Evolutionary conservation across 768 basidiomycete species (phyloP), one percentile per base, ranked within the genome.

Genomic region (Russula ochroleuca): DNA sequence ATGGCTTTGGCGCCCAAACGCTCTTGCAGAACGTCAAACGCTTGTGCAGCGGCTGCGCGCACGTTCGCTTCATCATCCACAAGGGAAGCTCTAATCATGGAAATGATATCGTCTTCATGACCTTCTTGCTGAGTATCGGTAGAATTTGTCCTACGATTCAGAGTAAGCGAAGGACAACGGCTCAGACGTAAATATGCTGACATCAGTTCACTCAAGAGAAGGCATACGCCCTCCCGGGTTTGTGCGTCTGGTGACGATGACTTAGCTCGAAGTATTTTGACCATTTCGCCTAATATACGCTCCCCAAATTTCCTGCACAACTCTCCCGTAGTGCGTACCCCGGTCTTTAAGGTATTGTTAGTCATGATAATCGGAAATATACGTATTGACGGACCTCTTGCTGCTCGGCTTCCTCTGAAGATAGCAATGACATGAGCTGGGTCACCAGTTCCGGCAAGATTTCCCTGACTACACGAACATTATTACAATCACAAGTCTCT

Each of bases 291-390:
- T 41, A 98, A 70, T 62, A 96, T 86, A 61, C 87, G 85, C 73
- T 98, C 97, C 17, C 97, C 96, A 69, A 95, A 95, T 75, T 98
- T 98, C 73, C 90, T 88, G 73, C 92, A 97, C 0, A 98, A 74
- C 72, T 99, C 96, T 13, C 84, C 83, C 8, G 91, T 83, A 2
- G 94, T 97, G 43, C 93, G 83, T 17, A 84, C 83, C n/a, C 93
- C 93, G 25, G 90, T 96, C 92, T 95, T 67, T 31, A 45, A 41
- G 45, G 33, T 13, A 51, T 7, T 43, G 52, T 47, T 47, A 64
- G 50, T 40, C 37, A 28, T 41, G 33, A 49, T 58, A 59, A 40
- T 49, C 7, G 40, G 25, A 41, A 28, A 23, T n/a, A 31, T 48
- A 31, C 9, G 49, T 14, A 8, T 33, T 3, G 31, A 35, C 15